Conservation (phyloP, 2,329 filamentous ascomycete species). For the Didymella keratinophila region DNA sequence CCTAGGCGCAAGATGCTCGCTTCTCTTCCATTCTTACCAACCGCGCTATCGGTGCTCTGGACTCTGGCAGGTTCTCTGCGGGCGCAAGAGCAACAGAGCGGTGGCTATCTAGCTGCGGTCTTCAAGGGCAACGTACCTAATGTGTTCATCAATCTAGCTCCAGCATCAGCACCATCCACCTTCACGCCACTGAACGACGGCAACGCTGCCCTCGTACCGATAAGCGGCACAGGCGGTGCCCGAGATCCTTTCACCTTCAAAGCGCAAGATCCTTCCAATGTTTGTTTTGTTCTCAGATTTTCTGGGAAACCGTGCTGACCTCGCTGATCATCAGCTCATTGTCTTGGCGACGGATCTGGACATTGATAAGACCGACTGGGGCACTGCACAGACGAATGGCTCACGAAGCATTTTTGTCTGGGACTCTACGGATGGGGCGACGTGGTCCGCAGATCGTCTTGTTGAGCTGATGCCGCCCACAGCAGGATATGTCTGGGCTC, state of each 20-base stretch:
- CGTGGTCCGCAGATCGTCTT: conserved; percentile 59
- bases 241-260: conserved; percentile 61
- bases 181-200: conserved; percentile 61
- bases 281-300: conserved; percentile 64
- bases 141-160: conserved; percentile 63
- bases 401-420: conserved; percentile 63
- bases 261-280: conserved; percentile 51
- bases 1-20: background rate
- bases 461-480: conserved; percentile 61
- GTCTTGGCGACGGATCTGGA: conserved; percentile 57
- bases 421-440: conserved; percentile 62
- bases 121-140: conserved; percentile 63
- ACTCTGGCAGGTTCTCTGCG: background rate
- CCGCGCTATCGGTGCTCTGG: background rate
- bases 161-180: conserved; percentile 60
- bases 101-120: conserved; percentile 62
- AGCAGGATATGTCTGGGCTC: conserved; percentile 65
- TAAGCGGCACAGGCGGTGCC: conserved; percentile 61
- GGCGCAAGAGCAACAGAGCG: background rate
- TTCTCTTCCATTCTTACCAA: background rate
- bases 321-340: background rate
- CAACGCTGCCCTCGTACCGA: conserved; percentile 58
- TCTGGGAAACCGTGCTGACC: conserved; percentile 21
- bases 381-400: conserved; percentile 61
- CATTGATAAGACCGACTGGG: conserved; percentile 62